phyloP scores from a whole-genome alignment of 2,329 filamentous ascomycete genomes.

The Biscogniauxia mediterranea region DNA sequence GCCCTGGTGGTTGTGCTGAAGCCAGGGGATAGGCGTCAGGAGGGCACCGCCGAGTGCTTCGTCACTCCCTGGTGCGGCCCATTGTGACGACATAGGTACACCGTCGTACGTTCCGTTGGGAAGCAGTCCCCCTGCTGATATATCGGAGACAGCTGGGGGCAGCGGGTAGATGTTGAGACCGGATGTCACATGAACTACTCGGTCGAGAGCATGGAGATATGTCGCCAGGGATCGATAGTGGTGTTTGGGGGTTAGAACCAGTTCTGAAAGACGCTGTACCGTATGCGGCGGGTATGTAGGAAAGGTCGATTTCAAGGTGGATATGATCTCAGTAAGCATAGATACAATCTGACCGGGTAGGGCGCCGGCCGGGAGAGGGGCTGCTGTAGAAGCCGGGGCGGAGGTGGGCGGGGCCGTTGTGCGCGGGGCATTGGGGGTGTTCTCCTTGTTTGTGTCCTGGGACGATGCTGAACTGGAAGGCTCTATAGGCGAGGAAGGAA shows the following conservation, averaged over 20 bases:
- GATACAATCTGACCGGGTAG: slow-evolving; percentile 64
- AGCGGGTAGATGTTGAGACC: slow-evolving; percentile 79
- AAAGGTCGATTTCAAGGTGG: slow-evolving; percentile 66
- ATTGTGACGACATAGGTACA: slow-evolving; percentile 37
- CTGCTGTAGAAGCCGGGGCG: slow-evolving; percentile 35
- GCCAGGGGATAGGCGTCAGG: slow-evolving; percentile 91
- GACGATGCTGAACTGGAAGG: slow-evolving; percentile 39
- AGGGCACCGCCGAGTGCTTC: slow-evolving; percentile 87
- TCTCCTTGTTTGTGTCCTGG: slow-evolving; percentile 68
- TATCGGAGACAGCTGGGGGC: slow-evolving; percentile 61
- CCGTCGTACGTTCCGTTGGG: slow-evolving; percentile 61
- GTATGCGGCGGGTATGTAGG: slow-evolving; percentile 80
- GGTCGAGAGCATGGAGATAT: slow-evolving; percentile 87
- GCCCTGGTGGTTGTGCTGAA: slow-evolving; percentile 41
- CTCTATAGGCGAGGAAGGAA: slow-evolving; percentile 44
- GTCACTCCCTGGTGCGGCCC: slow-evolving; percentile 67
- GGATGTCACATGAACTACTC: slow-evolving; percentile 87
- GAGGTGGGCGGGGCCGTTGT: slow-evolving; percentile 38
- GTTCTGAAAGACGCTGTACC: slow-evolving; percentile 85
- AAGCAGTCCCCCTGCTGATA: slow-evolving; percentile 51
- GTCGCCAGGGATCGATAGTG: slow-evolving; percentile 81
- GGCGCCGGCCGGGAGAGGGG: slow-evolving; percentile 37
- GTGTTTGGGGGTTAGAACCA: slow-evolving; percentile 70
- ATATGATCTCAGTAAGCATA: slow-evolving; percentile 60
- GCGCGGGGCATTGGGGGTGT: slow-evolving; percentile 38